These are phyloP conservation scores for Lippia alba DNA, from an alignment of 305 asterid genomes.

Conservation along the genomic window DNA sequence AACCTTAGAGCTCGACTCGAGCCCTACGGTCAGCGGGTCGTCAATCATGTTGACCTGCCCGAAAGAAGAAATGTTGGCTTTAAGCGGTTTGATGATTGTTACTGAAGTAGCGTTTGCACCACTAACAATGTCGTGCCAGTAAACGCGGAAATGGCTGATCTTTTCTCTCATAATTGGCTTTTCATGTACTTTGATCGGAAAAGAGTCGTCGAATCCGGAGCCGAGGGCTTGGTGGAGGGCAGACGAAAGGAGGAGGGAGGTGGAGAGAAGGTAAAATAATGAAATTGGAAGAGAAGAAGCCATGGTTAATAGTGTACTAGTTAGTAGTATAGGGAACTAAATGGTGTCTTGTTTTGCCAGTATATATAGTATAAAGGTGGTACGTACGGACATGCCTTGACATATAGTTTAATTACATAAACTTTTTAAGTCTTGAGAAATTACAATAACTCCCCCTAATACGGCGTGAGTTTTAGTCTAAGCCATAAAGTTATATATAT, in stretches of 20 bases:
- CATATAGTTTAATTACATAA: too few species aligned
- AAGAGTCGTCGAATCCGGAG: background rate
- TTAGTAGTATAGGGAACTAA: too few species aligned
- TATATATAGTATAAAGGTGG: too few species aligned
- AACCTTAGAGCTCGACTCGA: slow-evolving; percentile 46
- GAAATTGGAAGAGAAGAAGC: too few species aligned
- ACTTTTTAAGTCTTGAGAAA: too few species aligned
- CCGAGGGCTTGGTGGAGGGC: background rate
- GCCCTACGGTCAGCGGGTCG: slow-evolving; percentile 57
- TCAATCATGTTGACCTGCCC: slow-evolving; percentile 56
- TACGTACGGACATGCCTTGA: too few species aligned
- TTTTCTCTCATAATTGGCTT: slow-evolving; percentile 37
- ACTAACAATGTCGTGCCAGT: slow-evolving; percentile 55
- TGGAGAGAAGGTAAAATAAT: too few species aligned
- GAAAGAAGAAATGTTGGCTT: slow-evolving; percentile 28
- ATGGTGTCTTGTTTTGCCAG: too few species aligned
- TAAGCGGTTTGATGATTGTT: slow-evolving; percentile 35
- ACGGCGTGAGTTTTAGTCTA: too few species aligned
- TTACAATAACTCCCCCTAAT: too few species aligned
- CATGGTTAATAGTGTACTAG: too few species aligned
- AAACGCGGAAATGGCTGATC: slow-evolving; percentile 48
- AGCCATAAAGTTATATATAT: too few species aligned
- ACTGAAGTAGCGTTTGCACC: slow-evolving; percentile 49
- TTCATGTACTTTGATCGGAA: slow-evolving; percentile 23
- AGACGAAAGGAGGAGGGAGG: background rate